Conservation (phyloP, 768 basidiomycete genomes). For the Termitomyces bulborhizus region DNA sequence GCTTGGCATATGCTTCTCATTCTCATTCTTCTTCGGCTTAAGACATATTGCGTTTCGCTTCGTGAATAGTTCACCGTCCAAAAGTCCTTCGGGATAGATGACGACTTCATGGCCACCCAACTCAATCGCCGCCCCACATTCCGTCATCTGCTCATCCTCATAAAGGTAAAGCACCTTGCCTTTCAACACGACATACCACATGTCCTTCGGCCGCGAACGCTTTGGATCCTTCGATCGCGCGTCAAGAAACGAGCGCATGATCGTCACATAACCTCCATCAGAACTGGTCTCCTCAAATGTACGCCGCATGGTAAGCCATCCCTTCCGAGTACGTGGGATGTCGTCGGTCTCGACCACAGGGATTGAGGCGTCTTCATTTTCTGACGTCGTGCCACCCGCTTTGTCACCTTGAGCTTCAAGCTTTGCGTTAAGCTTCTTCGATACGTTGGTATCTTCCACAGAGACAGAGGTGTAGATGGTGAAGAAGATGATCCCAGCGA, state of each 20-base stretch:
- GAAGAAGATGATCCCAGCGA: conserved; percentile 51
- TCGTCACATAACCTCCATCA: conserved; percentile 71
- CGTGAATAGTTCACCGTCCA: conserved; percentile 87
- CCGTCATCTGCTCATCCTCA: conserved; percentile 86
- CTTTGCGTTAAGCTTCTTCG: conserved; percentile 30
- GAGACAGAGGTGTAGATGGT: conserved; percentile 83
- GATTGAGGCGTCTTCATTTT: conserved; percentile 20
- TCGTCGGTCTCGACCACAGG: conserved; percentile 39
- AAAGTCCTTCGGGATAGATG: conserved; percentile 66
- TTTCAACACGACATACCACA: conserved; percentile 91
- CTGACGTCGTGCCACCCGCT: conserved; percentile 21
- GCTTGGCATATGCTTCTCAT: conserved; percentile 37
- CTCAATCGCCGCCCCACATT: conserved; percentile 89
- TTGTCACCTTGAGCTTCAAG: conserved; percentile 21
- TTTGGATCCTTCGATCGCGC: conserved; percentile 82
- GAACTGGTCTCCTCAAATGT: conserved; percentile 63
- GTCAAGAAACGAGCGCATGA: conserved; percentile 76
- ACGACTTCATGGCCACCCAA: conserved; percentile 71
- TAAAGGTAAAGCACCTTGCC: conserved; percentile 88
- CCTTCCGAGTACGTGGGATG: conserved; percentile 59
- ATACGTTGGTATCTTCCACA: conserved; percentile 48
- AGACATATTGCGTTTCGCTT: conserved; percentile 86
- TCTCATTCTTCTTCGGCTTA: conserved; percentile 39
- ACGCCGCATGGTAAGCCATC: conserved; percentile 78
- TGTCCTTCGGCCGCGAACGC: conserved; percentile 80